Evolutionary conservation across 768 basidiomycete genomes (phyloP), one percentile per base, ranked within the genome.

Genomic region (Leccinum longicurvipes): DNA sequence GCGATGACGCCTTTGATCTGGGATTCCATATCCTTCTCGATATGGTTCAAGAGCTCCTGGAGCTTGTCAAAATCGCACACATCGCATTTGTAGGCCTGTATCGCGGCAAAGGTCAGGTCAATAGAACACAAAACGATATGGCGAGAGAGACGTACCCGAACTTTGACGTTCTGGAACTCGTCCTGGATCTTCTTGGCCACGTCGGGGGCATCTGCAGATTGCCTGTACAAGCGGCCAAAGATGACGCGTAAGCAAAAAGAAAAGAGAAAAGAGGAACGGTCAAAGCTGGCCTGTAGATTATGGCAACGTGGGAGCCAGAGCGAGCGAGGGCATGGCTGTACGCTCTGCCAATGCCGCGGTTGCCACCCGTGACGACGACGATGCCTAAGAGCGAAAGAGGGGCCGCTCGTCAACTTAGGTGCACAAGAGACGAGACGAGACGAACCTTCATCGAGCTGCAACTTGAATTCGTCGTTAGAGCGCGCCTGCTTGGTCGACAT

Each of bases 71-170:
- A 64, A 45, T 85, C 70, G 10, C 77, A 74, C 15, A 86, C 84
- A 58, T 87, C 83, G 57, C 83, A 84, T 68, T 85, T 73, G 51
- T 79, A 87, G 0, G 85, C 83, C 83, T 82, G n/a, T 3, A 21
- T 19, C 4, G 23, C n/a, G n/a, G n/a, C 12, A 31, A 1, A 7
- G 10, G 6, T n/a, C 4, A 25, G 2, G 0, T 15, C 5, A 4
- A 21, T 44, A 9, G n/a, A 24, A 12, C 6, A 1, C 24, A 19
- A 2, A 1, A 10, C 3, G 6, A 24, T 11, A 3, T 3, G 19
- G 15, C 3, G n/a, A 28, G 10, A 4, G 4, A 39, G 1, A 57
- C 65, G 41, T 55, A 68, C 69, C 25, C n/a, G 32, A 32, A 77
- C 85, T 70, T 76, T 74, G 39, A 77, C 66, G 25, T 74, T 70